phyloP scores from a whole-genome alignment of 495 filamentous ascomycete genomes.

The Penicillium ucsense region DNA sequence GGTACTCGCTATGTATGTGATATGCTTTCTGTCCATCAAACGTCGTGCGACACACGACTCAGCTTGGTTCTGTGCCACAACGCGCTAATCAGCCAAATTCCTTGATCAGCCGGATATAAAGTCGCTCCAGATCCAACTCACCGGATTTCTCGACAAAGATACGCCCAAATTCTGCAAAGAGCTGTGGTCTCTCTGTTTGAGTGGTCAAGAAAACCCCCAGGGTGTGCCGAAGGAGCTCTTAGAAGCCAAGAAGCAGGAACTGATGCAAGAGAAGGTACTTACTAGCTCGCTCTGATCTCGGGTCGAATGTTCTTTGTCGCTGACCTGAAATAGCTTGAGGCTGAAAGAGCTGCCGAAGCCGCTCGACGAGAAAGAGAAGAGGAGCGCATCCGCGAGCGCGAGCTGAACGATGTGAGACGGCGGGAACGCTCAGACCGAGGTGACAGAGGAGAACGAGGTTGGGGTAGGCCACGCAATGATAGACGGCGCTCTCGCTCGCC shows the following conservation, averaged over 20 bases:
- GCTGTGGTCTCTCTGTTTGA: conserved; percentile 83
- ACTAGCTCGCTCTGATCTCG: not conserved
- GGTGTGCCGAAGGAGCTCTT: conserved; percentile 91
- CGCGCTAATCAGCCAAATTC: too few species aligned
- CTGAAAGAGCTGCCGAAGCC: conserved; percentile 73
- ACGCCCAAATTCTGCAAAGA: conserved; percentile 87
- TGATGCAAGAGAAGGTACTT: conserved; percentile 83
- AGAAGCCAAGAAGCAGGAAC: conserved; percentile 90
- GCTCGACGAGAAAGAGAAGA: conserved; percentile 59
- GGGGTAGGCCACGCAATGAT: conserved; percentile 21
- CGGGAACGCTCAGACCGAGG: conserved; percentile 64
- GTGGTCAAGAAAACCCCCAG: conserved; percentile 77
- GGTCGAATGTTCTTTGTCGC: not conserved
- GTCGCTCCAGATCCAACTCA: conserved; percentile 83
- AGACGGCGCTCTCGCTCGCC: conserved; percentile 52
- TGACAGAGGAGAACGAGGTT: conserved; percentile 40
- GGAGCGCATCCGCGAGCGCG: conserved; percentile 46
- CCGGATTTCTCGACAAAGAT: conserved; percentile 90
- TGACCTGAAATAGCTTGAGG: conserved; percentile 53
- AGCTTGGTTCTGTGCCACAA: too few species aligned
- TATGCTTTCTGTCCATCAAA: not conserved
- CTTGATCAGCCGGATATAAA: conserved; percentile 82
- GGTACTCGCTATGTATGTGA: conserved; percentile 63
- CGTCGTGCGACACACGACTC: too few species aligned
- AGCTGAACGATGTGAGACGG: conserved; percentile 57